Evolutionary conservation across 768 basidiomycete genomes (phyloP), one percentile per base, ranked within the genome.

Genomic region (Rhizopogon salebrosus): DNA sequence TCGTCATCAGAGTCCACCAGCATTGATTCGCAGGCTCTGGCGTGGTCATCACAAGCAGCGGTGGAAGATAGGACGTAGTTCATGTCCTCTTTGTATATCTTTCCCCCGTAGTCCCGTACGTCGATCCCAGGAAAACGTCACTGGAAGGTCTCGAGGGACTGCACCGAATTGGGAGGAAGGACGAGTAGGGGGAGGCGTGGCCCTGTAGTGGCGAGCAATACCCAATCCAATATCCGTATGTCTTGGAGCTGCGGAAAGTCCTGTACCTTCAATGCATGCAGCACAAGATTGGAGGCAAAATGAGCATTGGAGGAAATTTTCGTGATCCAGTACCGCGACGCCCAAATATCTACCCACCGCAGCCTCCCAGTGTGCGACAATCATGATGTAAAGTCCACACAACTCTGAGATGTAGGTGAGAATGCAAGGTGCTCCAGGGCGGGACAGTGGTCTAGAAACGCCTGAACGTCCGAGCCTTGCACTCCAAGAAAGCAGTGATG

Each of bases 11-110:
- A 34, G 16, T 35, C 41, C n/a, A 18, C 4, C 22, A n/a, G n/a
- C n/a, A 34, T 31, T n/a, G n/a, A n/a, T n/a, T n/a, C n/a, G n/a
- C n/a, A n/a, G n/a, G n/a, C n/a, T n/a, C n/a, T n/a, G n/a, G n/a
- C n/a, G n/a, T n/a, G n/a, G n/a, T n/a, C n/a, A n/a, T n/a, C n/a
- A n/a, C n/a, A n/a, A n/a, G n/a, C n/a, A n/a, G n/a, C n/a, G n/a
- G n/a, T n/a, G n/a, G n/a, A n/a, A n/a, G n/a, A n/a, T n/a, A n/a
- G n/a, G n/a, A 52, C 34, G 40, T 46, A 45, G 9, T 55, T 35
- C 41, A 52, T 38, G 37, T 55, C 54, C 11, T 41, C 29, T 18
- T 23, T 34, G 27, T 45, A 52, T 48, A 54, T 35, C 11, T 54
- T 38, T 18, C 41, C 51, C 4, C 22, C 24, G 14, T 38, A 26